These are phyloP conservation scores for Neurospora africana DNA, from an alignment of 495 filamentous ascomycete genomes.

Conservation along the genomic window DNA sequence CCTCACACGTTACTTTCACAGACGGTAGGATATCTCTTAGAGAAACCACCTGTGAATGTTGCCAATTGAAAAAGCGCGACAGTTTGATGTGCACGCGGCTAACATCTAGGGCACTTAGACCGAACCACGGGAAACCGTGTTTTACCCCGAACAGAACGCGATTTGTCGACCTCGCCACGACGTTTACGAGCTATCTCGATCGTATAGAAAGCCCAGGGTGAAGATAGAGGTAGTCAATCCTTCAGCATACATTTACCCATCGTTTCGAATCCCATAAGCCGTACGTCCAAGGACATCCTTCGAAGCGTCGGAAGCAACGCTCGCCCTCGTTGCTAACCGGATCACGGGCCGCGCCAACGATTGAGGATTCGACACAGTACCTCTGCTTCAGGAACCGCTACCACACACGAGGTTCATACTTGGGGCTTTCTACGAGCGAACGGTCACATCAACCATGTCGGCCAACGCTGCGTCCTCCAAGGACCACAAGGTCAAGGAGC, in stretches of 20 bases:
- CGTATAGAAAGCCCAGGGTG: background rate
- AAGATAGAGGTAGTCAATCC: background rate
- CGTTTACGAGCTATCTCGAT: background rate
- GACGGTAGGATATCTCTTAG: background rate
- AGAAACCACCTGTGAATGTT: background rate
- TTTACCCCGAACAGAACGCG: background rate
- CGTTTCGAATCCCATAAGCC: background rate
- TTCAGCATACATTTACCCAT: background rate
- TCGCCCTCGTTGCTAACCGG: background rate
- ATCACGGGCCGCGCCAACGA: background rate
- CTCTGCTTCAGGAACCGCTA: background rate
- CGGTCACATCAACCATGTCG: constrained; percentile 27
- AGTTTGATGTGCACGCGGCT: background rate
- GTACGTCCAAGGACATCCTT: background rate
- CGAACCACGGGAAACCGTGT: background rate
- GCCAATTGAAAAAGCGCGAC: background rate
- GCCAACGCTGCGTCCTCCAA: constrained; percentile 36
- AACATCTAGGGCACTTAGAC: background rate
- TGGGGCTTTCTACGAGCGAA: constrained; percentile 31
- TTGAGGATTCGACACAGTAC: background rate
- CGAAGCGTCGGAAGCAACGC: background rate
- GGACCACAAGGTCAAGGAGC: constrained; percentile 39
- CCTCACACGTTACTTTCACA: background rate
- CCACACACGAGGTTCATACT: background rate
- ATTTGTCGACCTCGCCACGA: background rate